Evolutionary conservation across 768 basidiomycete species (phyloP).

Genomic region (Cystoderma amianthinum): DNA sequence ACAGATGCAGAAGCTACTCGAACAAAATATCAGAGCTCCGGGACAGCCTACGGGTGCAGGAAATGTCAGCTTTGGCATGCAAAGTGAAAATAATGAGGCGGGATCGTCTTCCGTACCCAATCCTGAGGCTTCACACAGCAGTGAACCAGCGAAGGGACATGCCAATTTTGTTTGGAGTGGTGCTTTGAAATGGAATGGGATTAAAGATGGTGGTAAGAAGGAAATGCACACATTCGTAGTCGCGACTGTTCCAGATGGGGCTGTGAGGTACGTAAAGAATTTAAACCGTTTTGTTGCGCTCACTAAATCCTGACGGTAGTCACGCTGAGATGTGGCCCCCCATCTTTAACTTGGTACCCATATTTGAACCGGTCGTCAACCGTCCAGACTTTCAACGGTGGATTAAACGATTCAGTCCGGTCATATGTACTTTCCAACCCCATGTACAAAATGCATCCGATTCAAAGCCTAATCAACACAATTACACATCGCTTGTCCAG

Average conservation of each 20-base stretch:
- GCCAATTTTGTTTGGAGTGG: slow-evolving; percentile 37
- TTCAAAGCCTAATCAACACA: slow-evolving; percentile 30
- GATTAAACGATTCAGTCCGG: slow-evolving; percentile 34
- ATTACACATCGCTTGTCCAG: slow-evolving; percentile 31
- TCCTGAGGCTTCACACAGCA: background rate
- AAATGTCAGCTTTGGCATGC: no score
- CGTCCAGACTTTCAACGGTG: slow-evolving; percentile 34
- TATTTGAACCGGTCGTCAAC: slow-evolving; percentile 33
- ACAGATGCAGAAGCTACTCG: slow-evolving; percentile 44
- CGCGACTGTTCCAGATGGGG: slow-evolving; percentile 17
- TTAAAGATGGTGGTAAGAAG: slow-evolving; percentile 25
- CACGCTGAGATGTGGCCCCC: slow-evolving; percentile 48
- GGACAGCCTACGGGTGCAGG: no score
- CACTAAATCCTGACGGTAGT: no score
- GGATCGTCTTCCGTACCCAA: no score
- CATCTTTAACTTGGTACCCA: slow-evolving; percentile 29
- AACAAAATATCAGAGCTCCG: no score
- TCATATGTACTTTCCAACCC: slow-evolving; percentile 34
- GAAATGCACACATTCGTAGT: slow-evolving; percentile 36
- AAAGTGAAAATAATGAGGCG: no score
- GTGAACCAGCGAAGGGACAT: slow-evolving; percentile 1
- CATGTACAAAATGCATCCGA: slow-evolving; percentile 19
- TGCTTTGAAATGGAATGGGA: slow-evolving; percentile 35
- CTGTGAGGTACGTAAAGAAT: slow-evolving; percentile 30
- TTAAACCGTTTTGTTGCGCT: no score